These are phyloP conservation scores for Melampsora larici-populina DNA, from an alignment of 1,284 basidiomycete species.

Conservation along the genomic window DNA sequence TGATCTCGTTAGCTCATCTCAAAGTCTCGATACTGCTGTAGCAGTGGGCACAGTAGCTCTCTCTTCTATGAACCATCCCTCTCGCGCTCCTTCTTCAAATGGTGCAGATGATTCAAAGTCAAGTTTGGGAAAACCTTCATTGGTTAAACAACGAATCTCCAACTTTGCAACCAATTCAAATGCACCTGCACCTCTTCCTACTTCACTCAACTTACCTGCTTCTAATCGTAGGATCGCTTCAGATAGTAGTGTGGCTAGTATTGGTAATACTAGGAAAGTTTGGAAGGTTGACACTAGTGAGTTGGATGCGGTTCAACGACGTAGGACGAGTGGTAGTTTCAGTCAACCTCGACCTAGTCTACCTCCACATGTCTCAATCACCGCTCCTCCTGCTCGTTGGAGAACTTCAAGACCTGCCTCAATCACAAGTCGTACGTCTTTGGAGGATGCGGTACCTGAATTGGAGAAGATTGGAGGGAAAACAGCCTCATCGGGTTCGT, in stretches of 20 bases:
- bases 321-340: background rate
- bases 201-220: background rate
- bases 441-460: conserved; percentile 2
- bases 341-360: conserved; percentile 4
- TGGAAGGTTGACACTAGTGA: conserved; percentile 42
- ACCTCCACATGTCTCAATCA: conserved; percentile 12
- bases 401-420: conserved; percentile 16
- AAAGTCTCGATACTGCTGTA: conserved; percentile 30
- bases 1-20: conserved; percentile 7
- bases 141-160: conserved; percentile 40
- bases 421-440: conserved; percentile 15
- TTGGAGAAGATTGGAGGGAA: background rate
- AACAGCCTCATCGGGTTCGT: background rate
- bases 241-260: background rate
- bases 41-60: conserved; percentile 15
- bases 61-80: conserved; percentile 20
- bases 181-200: conserved; percentile 15
- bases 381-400: conserved; percentile 28
- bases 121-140: background rate
- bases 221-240: conserved; percentile 19
- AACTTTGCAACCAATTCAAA: conserved; percentile 14
- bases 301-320: conserved; percentile 26
- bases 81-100: conserved; percentile 2
- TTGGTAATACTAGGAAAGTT: conserved; percentile 1
- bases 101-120: background rate